Evolutionary conservation across 805 yeast species (phyloP).

Genomic region (Priceomyces haplophilus): DNA sequence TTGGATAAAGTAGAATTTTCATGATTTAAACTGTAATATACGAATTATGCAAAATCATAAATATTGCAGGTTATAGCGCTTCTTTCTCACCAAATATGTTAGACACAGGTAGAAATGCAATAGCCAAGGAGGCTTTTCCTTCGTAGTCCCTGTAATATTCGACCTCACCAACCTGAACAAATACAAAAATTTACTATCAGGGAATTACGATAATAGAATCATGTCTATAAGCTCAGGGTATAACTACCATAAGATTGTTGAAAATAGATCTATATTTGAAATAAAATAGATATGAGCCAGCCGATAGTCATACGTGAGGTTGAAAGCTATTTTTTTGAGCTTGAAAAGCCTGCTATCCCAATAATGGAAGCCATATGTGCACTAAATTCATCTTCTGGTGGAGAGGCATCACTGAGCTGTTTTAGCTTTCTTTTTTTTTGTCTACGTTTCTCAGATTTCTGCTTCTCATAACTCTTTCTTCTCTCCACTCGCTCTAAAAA

Average conservation of each 20-base stretch:
- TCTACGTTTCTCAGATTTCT: conserved; percentile 25
- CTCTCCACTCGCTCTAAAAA: conserved; percentile 36
- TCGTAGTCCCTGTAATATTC: no score
- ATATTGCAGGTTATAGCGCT: neutral
- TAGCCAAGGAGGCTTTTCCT: no score
- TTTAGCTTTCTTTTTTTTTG: conserved; percentile 21
- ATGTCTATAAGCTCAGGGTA: no score
- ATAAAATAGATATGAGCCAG: no score
- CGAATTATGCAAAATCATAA: neutral
- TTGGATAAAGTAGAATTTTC: conserved; percentile 16
- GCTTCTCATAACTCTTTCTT: conserved; percentile 37
- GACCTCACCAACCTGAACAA: no score
- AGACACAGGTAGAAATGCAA: no score
- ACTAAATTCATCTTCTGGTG: neutral
- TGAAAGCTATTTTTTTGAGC: conserved; percentile 36
- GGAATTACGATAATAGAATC: no score
- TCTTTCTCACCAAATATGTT: no score
- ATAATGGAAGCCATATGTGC: conserved; percentile 38
- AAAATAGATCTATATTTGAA: no score
- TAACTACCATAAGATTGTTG: no score
- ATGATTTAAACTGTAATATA: neutral
- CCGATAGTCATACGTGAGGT: no score
- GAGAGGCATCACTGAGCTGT: conserved; percentile 5
- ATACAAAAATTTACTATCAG: no score
- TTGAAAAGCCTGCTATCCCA: conserved; percentile 61